Evolutionary conservation across 164 flowering plant species (phyloP), one percentile per base, ranked within the genome.

Genomic region (Magnolia changhungtana): DNA sequence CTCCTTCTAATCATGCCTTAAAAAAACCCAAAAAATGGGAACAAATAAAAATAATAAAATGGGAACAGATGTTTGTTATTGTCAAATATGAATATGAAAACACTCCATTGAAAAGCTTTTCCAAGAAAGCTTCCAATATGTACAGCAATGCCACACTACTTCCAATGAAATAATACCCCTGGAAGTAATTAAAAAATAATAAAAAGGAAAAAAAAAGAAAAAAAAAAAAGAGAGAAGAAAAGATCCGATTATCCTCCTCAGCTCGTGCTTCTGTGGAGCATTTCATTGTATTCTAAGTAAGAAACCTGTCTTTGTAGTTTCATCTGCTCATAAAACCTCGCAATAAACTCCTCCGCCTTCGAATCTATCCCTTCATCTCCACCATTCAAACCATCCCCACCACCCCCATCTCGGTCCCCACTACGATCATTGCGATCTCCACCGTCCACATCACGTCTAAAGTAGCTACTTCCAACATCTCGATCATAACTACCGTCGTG

Each of bases 331-430:
- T 88, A 87, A 82, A 92, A 92, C 31, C 83, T 83, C 5, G 87
- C 89, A 23, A 92, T 92, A 76, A 92, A 92, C 82, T 86, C 78
- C 76, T 93, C 96, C 0, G 96, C 97, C 74, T 82, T 89, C 16
- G 64, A 11, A 76, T 93, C 97, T 67, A 92, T 85, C 80, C 80
- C 89, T 77, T 83, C 85, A 23, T 86, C 90, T 69, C 72, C 84
- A 8, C 19, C n/a, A 50, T 76, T 71, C 21, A n/a, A 69, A 0
- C 10, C 78, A 14, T 69, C 67, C 20, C 74, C 76, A 4, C 59
- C 11, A 14, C 10, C 59, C 45, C 45, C 45, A 37, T 37, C 45
- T 37, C 45, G 45, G 45, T 37, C 45, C n/a, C 45, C 45, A 6
- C 45, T 37, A 37, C 45, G 45, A 37, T 37, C 45, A 0, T 37